Percentiles rank a stretch among this genome's conserved stretches.
Evolutionary conservation across 192 early-diverging fungal genomes (phyloP).

Genomic region (Entomortierella parvispora): DNA sequence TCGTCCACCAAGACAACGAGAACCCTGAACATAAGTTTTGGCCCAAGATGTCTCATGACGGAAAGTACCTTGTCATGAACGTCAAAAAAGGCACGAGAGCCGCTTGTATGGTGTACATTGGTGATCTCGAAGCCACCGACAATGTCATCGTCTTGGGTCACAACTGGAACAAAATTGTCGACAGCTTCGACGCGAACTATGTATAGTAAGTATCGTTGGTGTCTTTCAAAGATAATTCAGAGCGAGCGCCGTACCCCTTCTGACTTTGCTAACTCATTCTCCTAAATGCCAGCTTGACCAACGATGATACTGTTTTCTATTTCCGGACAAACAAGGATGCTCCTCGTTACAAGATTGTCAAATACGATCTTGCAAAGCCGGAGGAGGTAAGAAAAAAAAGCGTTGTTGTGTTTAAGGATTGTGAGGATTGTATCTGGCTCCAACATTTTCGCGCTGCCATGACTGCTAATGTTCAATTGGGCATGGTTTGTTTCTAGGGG

Average conservation of each 20-base stretch:
- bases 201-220: conserved; percentile 21
- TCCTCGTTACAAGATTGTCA: conserved; percentile 68
- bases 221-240: no score
- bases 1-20: conserved; percentile 61
- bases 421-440: no score
- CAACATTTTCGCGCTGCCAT: no score
- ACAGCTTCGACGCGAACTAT: conserved; percentile 63
- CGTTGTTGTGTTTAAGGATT: no score
- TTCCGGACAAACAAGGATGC: conserved; percentile 71
- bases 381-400: conserved; percentile 49
- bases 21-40: conserved; percentile 55
- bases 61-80: conserved; percentile 66
- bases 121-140: conserved; percentile 43
- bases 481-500: conserved; percentile 36
- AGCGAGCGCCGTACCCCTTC: no score
- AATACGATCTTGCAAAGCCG: conserved; percentile 67
- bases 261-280: background rate
- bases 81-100: conserved; percentile 57
- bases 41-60: conserved; percentile 60
- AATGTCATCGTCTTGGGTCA: conserved; percentile 15
- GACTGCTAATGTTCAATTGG: no score
- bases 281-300: conserved; percentile 55
- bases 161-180: conserved; percentile 60
- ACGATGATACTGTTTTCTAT: conserved; percentile 67
- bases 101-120: conserved; percentile 55